Base-by-base conservation (phyloP, 202 grass and related monocot genomes). In the Schoenoplectus tabernaemontani region DNA sequence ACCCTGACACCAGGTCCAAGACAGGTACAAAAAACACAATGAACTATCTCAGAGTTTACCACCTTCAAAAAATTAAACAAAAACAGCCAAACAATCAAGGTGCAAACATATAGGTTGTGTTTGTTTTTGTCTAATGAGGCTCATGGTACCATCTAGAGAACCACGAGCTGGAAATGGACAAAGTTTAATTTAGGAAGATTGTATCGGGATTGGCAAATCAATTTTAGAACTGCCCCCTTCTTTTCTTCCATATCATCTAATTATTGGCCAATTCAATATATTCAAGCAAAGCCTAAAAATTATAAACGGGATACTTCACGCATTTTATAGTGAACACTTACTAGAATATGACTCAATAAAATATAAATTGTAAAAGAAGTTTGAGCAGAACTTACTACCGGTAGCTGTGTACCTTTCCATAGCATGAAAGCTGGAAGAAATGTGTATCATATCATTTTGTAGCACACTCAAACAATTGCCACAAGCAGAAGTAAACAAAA, bases 131-230 rank as follows among this genome's bases (percentile, higher is more conserved):
- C 76, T 61, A 57, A 26, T 78, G 76, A 78, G 76, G 57, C 76
- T 43, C 19, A 17, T 78, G 54, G 76, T 39, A 60, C 32, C 23
- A 20, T 60, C 76, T 78, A 78, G 54, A 58, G 56, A 4, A 57
- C 56, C 76, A 78, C 33, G 42, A 61, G 54, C 76, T 60, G 76
- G 76, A 78, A 78, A 78, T 38, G 6, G 57, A 61, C 76, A 78
- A 78, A 59, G 23, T 78, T 78, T 43, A 78, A 78, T 78, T 43
- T 78, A 60, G 76, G 76, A 78, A 78, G 76, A 78, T 78, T 78
- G 76, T 78, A 78, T 78, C 57, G 32, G 76, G 76, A 53, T 78
- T 39, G 76, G 76, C 76, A 78, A 60, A 78, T 78, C 75, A 78
- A 78, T 78, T 38, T 41, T 78, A 78, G 76, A 78, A 59, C 5